Evolutionary conservation across 768 basidiomycete genomes (phyloP), one percentile per base, ranked within the genome.

Genomic region (Clathrus columnatus): DNA sequence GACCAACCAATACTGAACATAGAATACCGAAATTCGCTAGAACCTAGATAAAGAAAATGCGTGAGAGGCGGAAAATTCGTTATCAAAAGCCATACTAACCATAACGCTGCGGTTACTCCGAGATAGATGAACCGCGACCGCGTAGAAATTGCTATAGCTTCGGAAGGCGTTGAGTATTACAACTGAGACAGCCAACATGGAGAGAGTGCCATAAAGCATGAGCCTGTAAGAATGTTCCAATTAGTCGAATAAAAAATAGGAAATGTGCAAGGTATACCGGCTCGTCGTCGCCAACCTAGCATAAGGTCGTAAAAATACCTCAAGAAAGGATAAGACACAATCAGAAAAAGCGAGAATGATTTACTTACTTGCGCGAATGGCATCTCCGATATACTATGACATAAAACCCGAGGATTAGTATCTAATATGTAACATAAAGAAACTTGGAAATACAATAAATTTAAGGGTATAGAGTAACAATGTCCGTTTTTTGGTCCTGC

Each of bases 21-120:
- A 95, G 80, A 60, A 95, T 74, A 6, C 82, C 82, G 65, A 94
- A 95, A 70, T 99, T 99, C 60, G 87, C 90, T 45, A 99, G 74
- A 30, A 92, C 81, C 94, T 98, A 61, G 7, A 21, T 29, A 11
- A 18, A 50, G 28, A 4, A 26, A 20, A 30, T 16, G 47, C 11
- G 28, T 59, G 27, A 57, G 52, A 30, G 46, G 29, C 42, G 27
- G 5, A 24, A 7, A 50, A 43, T 16, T 47, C 58, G 52, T 27
- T 28, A 58, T 62, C 20, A 6, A 30, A 23, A 45, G 30, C 14
- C 18, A 27, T 18, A 61, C 84, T 59, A 59, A 97, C 96, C 73
- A 99, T 73, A 52, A 94, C 82, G 62, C 90, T 92, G n/a, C 91
- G 83, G 64, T 84, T 91, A 65, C 91, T 94, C 72, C 87, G 88